Evolutionary conservation across 2,329 filamentous ascomycete genomes (phyloP).

Genomic region (Beauveria caledonica): DNA sequence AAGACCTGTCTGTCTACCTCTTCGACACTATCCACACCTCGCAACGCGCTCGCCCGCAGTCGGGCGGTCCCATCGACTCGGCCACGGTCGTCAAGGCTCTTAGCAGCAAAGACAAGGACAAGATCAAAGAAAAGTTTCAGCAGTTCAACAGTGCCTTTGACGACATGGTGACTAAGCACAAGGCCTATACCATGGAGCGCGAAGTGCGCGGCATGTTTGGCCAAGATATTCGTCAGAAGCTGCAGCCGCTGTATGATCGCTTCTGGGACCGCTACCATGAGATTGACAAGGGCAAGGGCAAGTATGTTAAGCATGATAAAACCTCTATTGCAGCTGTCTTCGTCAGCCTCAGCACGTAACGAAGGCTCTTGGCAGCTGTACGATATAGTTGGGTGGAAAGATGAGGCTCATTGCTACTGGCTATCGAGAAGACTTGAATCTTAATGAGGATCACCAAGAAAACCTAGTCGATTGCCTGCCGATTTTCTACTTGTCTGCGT

Average conservation of each 20-base stretch:
- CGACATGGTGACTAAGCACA: slow-evolving; percentile 76
- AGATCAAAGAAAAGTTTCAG: slow-evolving; percentile 92
- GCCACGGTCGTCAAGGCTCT: slow-evolving; percentile 76
- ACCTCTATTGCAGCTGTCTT: slow-evolving; percentile 62
- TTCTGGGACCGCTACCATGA: slow-evolving; percentile 98
- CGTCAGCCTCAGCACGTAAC: slow-evolving; percentile 35
- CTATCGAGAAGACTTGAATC: background rate
- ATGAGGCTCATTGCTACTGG: background rate
- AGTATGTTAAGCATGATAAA: slow-evolving; percentile 98
- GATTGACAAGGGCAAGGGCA: slow-evolving; percentile 94
- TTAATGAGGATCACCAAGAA: slow-evolving; percentile 1
- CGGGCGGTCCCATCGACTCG: slow-evolving; percentile 71
- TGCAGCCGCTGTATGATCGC: slow-evolving; percentile 87
- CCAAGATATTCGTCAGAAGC: slow-evolving; percentile 79
- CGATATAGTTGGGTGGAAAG: background rate
- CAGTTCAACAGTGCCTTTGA: slow-evolving; percentile 88
- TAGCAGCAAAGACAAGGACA: slow-evolving; percentile 85
- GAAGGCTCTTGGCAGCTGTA: background rate
- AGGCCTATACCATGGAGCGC: slow-evolving; percentile 77
- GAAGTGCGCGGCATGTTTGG: slow-evolving; percentile 77
- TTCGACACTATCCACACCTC: slow-evolving; percentile 84
- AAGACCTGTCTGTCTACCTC: slow-evolving; percentile 74
- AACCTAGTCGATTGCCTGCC: background rate
- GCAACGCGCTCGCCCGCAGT: slow-evolving; percentile 62
- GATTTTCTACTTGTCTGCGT: background rate